A percentile compares a stretch with the other conserved stretches of the same genome.
These are phyloP conservation scores for Ramaria rubella DNA, from an alignment of 768 basidiomycete species.

Conservation along the genomic window DNA sequence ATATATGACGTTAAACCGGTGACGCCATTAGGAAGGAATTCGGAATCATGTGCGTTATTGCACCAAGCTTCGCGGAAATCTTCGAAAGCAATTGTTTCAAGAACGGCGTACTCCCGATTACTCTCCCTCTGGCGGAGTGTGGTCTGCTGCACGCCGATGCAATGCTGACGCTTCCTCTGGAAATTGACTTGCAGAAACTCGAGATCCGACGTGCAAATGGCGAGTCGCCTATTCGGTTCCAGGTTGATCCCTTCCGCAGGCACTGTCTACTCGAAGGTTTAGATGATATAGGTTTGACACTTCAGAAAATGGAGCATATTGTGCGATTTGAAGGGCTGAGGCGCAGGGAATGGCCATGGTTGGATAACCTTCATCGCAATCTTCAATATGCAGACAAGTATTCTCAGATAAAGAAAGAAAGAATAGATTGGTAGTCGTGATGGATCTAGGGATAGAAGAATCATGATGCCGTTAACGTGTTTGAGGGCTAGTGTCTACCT, in stretches of 20 bases:
- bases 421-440: no score
- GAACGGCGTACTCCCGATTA: conserved; percentile 84
- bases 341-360: conserved; percentile 84
- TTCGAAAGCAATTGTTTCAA: conserved; percentile 88
- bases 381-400: no score
- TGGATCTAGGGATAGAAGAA: no score
- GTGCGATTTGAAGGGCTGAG: conserved; percentile 72
- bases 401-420: no score
- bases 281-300: conserved; percentile 93
- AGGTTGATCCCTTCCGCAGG: conserved; percentile 82
- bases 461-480: no score
- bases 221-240: conserved; percentile 64
- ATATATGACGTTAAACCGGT: conserved; percentile 2
- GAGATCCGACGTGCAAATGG: conserved; percentile 58
- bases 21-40: conserved; percentile 69
- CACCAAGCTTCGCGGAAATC: conserved; percentile 87
- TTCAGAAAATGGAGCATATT: conserved; percentile 73
- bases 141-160: conserved; percentile 71
- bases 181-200: conserved; percentile 78
- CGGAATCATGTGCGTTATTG: conserved; percentile 81
- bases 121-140: conserved; percentile 65
- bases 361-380: no score
- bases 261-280: conserved; percentile 93
- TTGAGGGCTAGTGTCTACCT: no score
- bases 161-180: conserved; percentile 63